Base-by-base conservation (phyloP, 164 flowering plant genomes). In the Cinnamomum micranthum region DNA sequence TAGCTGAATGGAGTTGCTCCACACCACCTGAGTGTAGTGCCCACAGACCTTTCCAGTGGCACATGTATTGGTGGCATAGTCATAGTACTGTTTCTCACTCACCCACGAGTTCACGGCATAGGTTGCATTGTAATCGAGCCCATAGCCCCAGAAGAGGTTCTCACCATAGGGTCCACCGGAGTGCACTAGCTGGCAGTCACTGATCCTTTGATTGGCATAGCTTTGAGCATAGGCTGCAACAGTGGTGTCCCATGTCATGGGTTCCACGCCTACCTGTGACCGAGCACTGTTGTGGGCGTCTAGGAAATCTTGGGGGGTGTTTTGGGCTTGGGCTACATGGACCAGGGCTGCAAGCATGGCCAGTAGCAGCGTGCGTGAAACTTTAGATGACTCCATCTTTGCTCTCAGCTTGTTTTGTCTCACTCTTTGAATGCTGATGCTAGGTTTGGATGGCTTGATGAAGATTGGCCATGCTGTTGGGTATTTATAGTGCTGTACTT, bases 11-110 rank as follows among this genome's bases (percentile, higher is more conserved):
- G 87, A 52, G 55, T 81, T 58, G 17, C 76, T 72, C 88, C 90
- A 84, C 3, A 84, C 81, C 4, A 87, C 68, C 59, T 83, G 90
- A 1, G 86, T 87, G 66, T 86, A 87, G 65, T 86, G 92, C 75
- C 72, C 27, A 73, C 92, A 86, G 15, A 77, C 77, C 17, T 74
- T 64, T 0, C 79, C 83, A 1, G 35, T 62, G 0, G 24, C 72
- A 28, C 82, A 82, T 3, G 78, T 24, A 68, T 82, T 79, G 51
- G 80, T 24, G 22, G 20, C 19, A 73, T 76, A 71, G 69, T 82
- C 62, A 47, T 77, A 73, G 75, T 50, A 0, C 2, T 15, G 24
- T 55, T 74, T 77, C 76, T 82, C 80, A 14, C 12, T 51, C 0
- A 71, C 74, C 84, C 84, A 79, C 7, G 76, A 35, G 9, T 72